Base-by-base conservation (phyloP, 768 basidiomycete genomes). In the Leccinum subgranulosum region DNA sequence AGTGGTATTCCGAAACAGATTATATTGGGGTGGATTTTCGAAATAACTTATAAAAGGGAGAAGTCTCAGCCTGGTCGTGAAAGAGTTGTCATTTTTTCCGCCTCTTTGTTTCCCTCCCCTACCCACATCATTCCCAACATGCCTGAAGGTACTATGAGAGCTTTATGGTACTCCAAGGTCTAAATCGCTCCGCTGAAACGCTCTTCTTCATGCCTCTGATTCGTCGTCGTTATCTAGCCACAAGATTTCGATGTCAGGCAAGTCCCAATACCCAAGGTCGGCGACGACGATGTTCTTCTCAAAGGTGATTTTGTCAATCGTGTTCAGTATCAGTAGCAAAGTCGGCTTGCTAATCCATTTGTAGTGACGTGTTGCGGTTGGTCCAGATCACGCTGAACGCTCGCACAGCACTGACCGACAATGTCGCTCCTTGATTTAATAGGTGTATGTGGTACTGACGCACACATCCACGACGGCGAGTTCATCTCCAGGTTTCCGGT, bases 261-360 rank as follows among this genome's bases (percentile, higher is more conserved):
- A 39, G 87, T 90, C 8, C 84, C 86, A 5, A 82, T 90, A 55
- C 89, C 89, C 7, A 58, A 80, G 57, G 76, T 82, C 58, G 79
- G 79, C 33, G 85, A 87, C 60, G 81, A 88, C 53, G 90, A 92
- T 27, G 81, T 91, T 50, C 79, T 91, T 53, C 76, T 92, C 62
- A 90, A 92, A 79, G 87, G 87, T 84, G 51, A 54, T 66, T 23
- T 4, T 1, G 49, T 28, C 29, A 4, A 51, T 28, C 49, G 47
- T 59, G 53, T 53, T 56, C 8, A 9, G n/a, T 31, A 46, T 56
- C 8, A 9, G n/a, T 31, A 46, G 27, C 27, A 14, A 33, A 21
- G 21, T 12, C 21, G 6, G 51, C 23, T 25, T 21, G 31, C 61
- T 67, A 6, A 66, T 27, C 25, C 15, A 9, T 49, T 10, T 47